Base-by-base conservation (phyloP, 1,284 basidiomycete species). In the Hemileia vastatrix region DNA sequence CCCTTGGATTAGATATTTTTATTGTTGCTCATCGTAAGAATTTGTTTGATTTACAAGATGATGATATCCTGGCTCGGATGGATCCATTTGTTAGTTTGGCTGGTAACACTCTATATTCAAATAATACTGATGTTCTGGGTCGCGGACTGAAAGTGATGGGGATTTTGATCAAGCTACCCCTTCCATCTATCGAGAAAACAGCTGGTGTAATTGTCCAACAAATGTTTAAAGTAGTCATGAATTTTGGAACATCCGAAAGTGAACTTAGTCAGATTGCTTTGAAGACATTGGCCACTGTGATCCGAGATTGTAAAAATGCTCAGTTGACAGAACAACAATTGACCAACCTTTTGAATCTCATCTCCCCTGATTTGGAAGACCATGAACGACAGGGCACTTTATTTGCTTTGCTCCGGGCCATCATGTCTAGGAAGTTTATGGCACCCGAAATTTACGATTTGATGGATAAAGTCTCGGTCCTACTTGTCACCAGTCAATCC, bases 381-480 rank as follows among this genome's bases (percentile, higher is more conserved):
- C 85, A 88, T 0, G 80, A 80, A n/a, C 85, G 90, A 5, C 95
- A 98, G 77, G 82, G 82, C 1, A 82, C 89, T 11, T 86, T 93
- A 11, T 98, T 99, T 76, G 81, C 87, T 0, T 83, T 98, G 68
- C 83, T 99, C 15, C 85, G 91, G n/a, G 88, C 92, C 8, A 90
- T 98, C 68, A 86, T 98, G 18, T 80, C 86, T 3, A 85, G 93
- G 32, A 88, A 88, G 71, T 89, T 98, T 66, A 86, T 97, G 48
- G 90, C 95, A 0, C 89, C 90, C 0, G 95, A 98, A 77, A 86
- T 99, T 56, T 98, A 99, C 80, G 93, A 98, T 75, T 79, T 95
- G 45, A 97, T 98, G 93, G 89, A 91, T 67, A 86, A 86, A 67
- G 86, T 98, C n/a, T 86, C 90, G 1, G 86, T 91, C 71, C 85